These are phyloP conservation scores for Monosporozyma siamensis DNA, from an alignment of 805 yeast species.

Conservation along the genomic window DNA sequence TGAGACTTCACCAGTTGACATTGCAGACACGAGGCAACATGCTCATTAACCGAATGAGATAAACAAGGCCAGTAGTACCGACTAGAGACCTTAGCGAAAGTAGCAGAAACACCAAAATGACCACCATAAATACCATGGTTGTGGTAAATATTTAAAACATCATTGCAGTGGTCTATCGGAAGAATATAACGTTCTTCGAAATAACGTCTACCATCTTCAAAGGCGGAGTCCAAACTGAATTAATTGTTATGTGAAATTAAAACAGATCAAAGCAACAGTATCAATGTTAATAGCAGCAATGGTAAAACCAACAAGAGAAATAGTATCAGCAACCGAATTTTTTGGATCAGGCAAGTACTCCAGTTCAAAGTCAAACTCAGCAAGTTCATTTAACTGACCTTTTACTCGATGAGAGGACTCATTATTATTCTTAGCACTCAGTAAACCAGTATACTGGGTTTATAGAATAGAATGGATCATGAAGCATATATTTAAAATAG, in stretches of 20 bases:
- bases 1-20: constrained; percentile 7
- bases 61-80: constrained; percentile 7
- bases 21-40: constrained; percentile 6
- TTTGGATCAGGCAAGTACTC: constrained; percentile 8
- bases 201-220: neutral
- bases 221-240: neutral
- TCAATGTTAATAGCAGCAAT: neutral
- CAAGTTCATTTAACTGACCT: constrained; percentile 7
- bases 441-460: constrained; percentile 8
- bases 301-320: constrained; percentile 6
- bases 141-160: constrained; percentile 2
- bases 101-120: constrained; percentile 8
- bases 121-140: constrained; percentile 8
- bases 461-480: constrained; percentile 6
- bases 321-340: constrained; percentile 12
- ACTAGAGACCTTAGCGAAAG: constrained; percentile 5
- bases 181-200: constrained; percentile 1
- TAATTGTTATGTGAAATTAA: neutral
- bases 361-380: constrained; percentile 9
- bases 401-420: constrained; percentile 8
- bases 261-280: neutral
- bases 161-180: neutral
- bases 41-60: neutral
- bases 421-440: constrained; percentile 5
- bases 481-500: constrained; percentile 9